phyloP scores from a whole-genome alignment of 257 asterid genomes.

The Solanum virginianum region DNA sequence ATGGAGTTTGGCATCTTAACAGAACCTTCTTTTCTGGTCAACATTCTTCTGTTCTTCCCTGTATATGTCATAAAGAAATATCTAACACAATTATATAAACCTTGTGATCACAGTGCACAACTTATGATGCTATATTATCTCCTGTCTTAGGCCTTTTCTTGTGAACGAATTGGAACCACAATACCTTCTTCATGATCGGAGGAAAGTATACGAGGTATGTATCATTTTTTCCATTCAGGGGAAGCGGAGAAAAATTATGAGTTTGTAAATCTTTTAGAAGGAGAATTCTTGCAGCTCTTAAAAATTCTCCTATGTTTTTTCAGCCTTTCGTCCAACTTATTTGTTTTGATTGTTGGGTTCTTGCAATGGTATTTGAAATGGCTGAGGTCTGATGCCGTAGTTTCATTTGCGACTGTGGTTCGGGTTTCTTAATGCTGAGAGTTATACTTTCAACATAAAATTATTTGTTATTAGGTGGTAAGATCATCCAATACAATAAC shows the following conservation, averaged over 20 bases:
- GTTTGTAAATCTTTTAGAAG: background rate
- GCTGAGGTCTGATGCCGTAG: background rate
- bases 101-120: background rate
- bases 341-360: background rate
- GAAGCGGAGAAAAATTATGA: background rate
- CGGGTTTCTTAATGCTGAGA: background rate
- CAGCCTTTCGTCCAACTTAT: background rate
- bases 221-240: background rate
- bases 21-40: background rate
- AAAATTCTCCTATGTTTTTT: background rate
- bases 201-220: constrained; percentile 82
- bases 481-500: background rate
- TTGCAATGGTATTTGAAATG: background rate
- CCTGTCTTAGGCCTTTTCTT: constrained; percentile 64
- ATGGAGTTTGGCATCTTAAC: background rate
- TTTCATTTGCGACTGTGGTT: background rate
- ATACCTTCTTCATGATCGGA: constrained; percentile 88
- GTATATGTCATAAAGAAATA: background rate
- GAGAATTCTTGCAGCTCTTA: background rate
- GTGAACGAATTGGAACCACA: constrained; percentile 87
- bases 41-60: background rate
- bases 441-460: background rate
- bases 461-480: background rate
- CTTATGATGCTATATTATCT: constrained; percentile 5
- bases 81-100: background rate